Percentiles rank a stretch among this genome's conserved stretches.
These are phyloP conservation scores for Nicotiana benthamiana DNA, from an alignment of 257 asterid genomes.

Conservation along the genomic window DNA sequence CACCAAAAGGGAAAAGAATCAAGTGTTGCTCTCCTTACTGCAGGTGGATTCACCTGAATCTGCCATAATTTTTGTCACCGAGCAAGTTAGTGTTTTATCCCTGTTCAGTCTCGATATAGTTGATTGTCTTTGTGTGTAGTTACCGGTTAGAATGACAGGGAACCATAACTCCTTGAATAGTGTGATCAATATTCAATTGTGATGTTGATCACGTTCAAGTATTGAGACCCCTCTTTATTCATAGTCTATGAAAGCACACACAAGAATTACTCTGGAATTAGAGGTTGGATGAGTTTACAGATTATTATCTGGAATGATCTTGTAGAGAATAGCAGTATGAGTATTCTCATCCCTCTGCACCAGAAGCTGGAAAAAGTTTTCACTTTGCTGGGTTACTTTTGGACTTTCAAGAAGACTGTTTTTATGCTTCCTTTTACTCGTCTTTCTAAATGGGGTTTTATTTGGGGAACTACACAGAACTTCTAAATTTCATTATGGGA, in stretches of 20 bases:
- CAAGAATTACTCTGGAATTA: neutral
- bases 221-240: neutral
- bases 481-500: neutral
- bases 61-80: constrained; percentile 82
- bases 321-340: neutral
- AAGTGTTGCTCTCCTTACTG: constrained; percentile 52
- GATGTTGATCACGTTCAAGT: constrained; percentile 3
- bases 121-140: neutral
- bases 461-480: no score
- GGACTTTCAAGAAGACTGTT: no score
- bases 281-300: neutral
- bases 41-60: constrained; percentile 68
- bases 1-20: constrained; percentile 53
- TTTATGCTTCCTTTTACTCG: no score
- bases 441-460: no score
- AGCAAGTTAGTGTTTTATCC: constrained; percentile 55
- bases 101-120: neutral
- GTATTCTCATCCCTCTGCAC: neutral
- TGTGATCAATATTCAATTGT: neutral
- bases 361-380: no score
- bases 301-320: neutral
- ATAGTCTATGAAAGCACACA: neutral
- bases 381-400: no score
- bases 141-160: neutral
- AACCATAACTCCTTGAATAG: neutral